phyloP scores from a whole-genome alignment of 225 moss, liverwort and hornwort genomes.

The Polytrichum formosum region DNA sequence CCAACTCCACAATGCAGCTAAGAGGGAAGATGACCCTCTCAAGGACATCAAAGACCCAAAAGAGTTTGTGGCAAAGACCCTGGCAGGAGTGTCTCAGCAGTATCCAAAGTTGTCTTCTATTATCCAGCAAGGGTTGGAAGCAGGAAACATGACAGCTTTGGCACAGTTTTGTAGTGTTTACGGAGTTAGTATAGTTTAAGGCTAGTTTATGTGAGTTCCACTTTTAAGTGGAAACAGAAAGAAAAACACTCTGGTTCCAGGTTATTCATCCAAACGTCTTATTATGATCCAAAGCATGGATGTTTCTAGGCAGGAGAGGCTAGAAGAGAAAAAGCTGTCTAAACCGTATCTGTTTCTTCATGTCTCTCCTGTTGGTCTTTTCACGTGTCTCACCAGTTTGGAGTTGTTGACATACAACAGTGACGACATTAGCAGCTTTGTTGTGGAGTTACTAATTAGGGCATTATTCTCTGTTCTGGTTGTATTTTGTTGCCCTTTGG shows the following conservation, averaged over 20 bases:
- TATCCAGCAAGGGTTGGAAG: slow-evolving; percentile 69
- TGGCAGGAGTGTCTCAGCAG: slow-evolving; percentile 65
- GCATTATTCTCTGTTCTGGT: background rate
- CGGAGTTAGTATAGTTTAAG: slow-evolving; percentile 55
- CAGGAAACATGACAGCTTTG: slow-evolving; percentile 69
- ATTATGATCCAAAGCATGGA: background rate
- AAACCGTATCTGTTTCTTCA: background rate
- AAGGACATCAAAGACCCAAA: slow-evolving; percentile 76
- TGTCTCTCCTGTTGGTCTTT: background rate
- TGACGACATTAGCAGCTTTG: background rate
- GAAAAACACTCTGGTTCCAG: background rate
- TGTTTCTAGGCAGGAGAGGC: background rate
- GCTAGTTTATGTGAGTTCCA: background rate
- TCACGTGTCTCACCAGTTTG: background rate
- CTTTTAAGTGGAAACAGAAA: background rate
- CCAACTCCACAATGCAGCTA: slow-evolving; percentile 90
- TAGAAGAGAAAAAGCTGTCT: background rate
- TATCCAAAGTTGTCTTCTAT: slow-evolving; percentile 60
- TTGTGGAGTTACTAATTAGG: background rate
- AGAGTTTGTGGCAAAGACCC: slow-evolving; percentile 70
- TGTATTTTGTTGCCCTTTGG: background rate
- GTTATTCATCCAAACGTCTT: background rate
- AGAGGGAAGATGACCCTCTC: slow-evolving; percentile 95
- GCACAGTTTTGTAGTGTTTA: slow-evolving; percentile 66
- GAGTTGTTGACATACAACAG: background rate